Conservation (phyloP, 169 alveolate genomes). For the Plasmodium gallinaceum region DNA sequence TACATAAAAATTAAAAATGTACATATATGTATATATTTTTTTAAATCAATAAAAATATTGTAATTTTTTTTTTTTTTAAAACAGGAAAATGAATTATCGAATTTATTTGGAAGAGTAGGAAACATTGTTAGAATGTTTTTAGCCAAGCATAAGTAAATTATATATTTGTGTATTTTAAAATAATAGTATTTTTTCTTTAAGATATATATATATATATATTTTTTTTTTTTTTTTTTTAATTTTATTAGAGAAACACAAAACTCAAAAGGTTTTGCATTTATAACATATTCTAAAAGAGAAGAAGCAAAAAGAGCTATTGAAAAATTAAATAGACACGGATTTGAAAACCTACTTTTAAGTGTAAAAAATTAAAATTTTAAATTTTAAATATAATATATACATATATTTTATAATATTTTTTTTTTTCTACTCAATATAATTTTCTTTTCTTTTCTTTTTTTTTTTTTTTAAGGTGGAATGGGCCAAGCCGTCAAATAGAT, state of each 20-base stretch:
- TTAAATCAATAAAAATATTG: conserved; percentile 3
- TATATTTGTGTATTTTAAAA: not conserved
- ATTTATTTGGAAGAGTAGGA: conserved; percentile 90
- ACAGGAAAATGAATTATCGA: conserved; percentile 89
- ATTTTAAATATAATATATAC: not conserved
- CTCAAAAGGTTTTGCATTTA: conserved; percentile 93
- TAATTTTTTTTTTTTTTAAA: conserved; percentile 1
- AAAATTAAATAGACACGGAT: conserved; percentile 91
- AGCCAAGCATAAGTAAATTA: conserved; percentile 88
- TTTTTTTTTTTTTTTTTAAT: conserved; percentile 12
- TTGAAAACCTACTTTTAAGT: conserved; percentile 89
- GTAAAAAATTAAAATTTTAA: conserved; percentile 77
- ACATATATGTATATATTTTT: not conserved
- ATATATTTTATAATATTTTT: not conserved
- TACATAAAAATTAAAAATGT: not conserved
- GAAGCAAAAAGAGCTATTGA: conserved; percentile 92
- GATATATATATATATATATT: not conserved
- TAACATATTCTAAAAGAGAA: conserved; percentile 89
- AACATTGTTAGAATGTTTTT: conserved; percentile 89
- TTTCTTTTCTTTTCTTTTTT: conserved; percentile 8
- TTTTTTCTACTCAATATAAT: not conserved
- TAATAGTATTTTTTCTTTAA: not conserved
- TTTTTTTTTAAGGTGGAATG: conserved; percentile 85
- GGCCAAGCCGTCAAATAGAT: conserved; percentile 87
- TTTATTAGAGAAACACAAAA: conserved; percentile 87